phyloP scores from a whole-genome alignment of 2,329 filamentous ascomycete species.

The Stagonosporopsis chrysanthemi region DNA sequence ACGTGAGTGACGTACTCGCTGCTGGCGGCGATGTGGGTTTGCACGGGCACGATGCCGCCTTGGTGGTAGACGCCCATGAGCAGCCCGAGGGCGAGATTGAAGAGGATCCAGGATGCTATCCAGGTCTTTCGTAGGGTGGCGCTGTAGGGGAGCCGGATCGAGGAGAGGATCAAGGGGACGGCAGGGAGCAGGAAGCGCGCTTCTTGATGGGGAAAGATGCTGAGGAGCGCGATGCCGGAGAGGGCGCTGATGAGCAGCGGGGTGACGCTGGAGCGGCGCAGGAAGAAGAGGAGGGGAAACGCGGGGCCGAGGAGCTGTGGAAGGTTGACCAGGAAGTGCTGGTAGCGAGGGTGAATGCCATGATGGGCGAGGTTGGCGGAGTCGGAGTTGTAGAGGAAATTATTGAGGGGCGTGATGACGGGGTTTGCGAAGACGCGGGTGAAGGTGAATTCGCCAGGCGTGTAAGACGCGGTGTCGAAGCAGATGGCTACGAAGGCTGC shows the following conservation, averaged over 20 bases:
- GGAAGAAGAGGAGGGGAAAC: conserved; percentile 57
- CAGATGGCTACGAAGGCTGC: conserved; percentile 77
- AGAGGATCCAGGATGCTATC: conserved; percentile 70
- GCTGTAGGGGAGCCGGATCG: conserved; percentile 68
- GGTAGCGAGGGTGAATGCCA: conserved; percentile 62
- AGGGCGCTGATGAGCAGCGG: conserved; percentile 75
- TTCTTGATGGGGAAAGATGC: conserved; percentile 80
- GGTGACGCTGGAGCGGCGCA: conserved; percentile 58
- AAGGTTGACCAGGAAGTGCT: conserved; percentile 60
- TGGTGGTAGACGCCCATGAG: conserved; percentile 86
- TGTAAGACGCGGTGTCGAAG: conserved; percentile 86
- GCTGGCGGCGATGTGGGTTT: conserved; percentile 76
- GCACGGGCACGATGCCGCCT: conserved; percentile 77
- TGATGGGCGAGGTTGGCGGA: conserved; percentile 60
- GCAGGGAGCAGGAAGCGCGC: conserved; percentile 79
- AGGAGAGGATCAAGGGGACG: conserved; percentile 78
- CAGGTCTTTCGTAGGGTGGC: conserved; percentile 58
- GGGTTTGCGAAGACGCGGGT: conserved; percentile 65
- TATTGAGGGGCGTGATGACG: conserved; percentile 62
- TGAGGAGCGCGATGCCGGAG: conserved; percentile 74
- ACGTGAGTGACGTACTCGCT: conserved; percentile 70
- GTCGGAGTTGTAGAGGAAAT: conserved; percentile 60
- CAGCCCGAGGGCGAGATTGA: conserved; percentile 72
- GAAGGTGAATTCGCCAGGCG: conserved; percentile 67
- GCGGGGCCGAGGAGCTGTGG: conserved; percentile 62